A percentile compares a stretch with the other conserved stretches of the same genome.
Conservation (phyloP, 257 asterid species). For the Penstemon newberryi region DNA sequence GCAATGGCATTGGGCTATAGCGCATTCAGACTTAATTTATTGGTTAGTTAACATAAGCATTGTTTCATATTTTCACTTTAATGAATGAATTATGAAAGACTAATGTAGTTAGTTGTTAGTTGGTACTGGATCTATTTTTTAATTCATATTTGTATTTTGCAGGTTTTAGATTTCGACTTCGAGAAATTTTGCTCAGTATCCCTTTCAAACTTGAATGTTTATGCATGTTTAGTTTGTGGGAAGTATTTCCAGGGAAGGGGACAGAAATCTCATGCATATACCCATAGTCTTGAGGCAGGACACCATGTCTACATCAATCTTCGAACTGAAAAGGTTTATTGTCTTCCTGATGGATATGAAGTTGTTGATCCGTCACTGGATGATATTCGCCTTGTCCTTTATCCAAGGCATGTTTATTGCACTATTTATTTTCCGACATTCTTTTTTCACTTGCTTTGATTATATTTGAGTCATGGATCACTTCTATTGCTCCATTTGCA, state of each 20-base stretch:
- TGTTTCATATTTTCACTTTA: not conserved
- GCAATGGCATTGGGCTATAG: too few species aligned
- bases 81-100: too few species aligned
- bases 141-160: slow-evolving; percentile 27
- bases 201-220: slow-evolving; percentile 89
- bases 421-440: not conserved
- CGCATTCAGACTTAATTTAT: not conserved
- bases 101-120: not conserved
- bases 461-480: not conserved
- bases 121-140: slow-evolving; percentile 20
- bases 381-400: slow-evolving; percentile 88
- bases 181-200: slow-evolving; percentile 97
- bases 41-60: not conserved
- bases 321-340: slow-evolving; percentile 86
- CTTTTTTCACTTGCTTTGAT: slow-evolving; percentile 11
- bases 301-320: slow-evolving; percentile 98
- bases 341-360: slow-evolving; percentile 99
- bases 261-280: slow-evolving; percentile 89
- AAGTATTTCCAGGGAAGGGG: slow-evolving; percentile 99
- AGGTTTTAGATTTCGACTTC: slow-evolving; percentile 97
- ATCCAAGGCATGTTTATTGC: slow-evolving; percentile 65
- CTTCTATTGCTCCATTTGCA: not conserved
- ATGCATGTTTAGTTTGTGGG: slow-evolving; percentile 97
- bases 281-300: slow-evolving; percentile 96
- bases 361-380: slow-evolving; percentile 87